Evolutionary conservation across 306 rosid species (phyloP).

Genomic region (Inga laurina): DNA sequence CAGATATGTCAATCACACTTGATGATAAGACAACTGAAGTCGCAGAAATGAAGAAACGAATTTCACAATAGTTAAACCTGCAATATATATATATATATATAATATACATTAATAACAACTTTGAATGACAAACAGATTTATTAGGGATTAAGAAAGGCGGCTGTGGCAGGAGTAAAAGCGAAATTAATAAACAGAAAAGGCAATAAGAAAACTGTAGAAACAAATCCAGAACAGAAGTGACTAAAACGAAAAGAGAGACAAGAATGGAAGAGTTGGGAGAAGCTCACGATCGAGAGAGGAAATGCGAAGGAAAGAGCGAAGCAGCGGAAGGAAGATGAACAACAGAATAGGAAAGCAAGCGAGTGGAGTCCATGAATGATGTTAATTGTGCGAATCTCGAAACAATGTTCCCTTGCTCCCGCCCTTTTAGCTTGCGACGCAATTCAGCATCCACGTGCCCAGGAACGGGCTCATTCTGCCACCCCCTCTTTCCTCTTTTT

Average conservation of each 20-base stretch:
- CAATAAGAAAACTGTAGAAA: no score
- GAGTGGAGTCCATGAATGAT: background rate
- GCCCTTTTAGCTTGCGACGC: background rate
- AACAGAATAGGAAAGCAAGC: background rate
- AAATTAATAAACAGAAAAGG: background rate
- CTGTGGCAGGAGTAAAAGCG: background rate
- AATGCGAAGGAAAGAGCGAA: slow-evolving; percentile 4
- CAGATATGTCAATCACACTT: slow-evolving; percentile 22
- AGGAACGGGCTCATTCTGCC: background rate
- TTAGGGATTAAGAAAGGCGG: background rate
- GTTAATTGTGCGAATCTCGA: background rate
- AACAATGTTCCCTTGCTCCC: background rate
- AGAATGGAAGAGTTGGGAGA: slow-evolving; percentile 16
- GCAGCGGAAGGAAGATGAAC: background rate
- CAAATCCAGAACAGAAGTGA: background rate
- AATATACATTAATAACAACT: background rate
- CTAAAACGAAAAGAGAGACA: background rate
- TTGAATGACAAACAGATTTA: background rate
- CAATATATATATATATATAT: background rate
- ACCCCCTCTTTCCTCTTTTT: background rate
- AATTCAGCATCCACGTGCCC: background rate
- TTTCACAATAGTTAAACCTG: slow-evolving; percentile 30
- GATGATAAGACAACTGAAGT: slow-evolving; percentile 19
- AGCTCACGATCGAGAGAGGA: slow-evolving; percentile 24
- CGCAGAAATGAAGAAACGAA: slow-evolving; percentile 18